Evolutionary conservation across 2,329 filamentous ascomycete species (phyloP).

Genomic region (Ophiostoma tasmaniense): DNA sequence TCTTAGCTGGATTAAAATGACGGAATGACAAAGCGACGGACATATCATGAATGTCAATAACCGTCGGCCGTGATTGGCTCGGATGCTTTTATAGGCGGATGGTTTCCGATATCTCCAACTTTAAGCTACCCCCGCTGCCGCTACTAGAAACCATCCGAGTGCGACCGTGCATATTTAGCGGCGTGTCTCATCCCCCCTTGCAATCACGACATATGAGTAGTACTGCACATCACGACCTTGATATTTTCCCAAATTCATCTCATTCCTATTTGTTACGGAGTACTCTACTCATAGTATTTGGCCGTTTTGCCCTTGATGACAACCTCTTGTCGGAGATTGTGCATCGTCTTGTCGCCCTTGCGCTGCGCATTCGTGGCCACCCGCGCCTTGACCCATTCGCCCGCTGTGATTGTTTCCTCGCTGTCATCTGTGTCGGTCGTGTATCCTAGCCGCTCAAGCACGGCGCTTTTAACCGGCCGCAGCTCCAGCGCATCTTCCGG

Average conservation of each 20-base stretch:
- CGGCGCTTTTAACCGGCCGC: conserved; percentile 13
- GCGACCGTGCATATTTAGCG: conserved; percentile 5
- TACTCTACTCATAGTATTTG: conserved; percentile 14
- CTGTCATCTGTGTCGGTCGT: conserved; percentile 4
- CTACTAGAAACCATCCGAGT: conserved; percentile 7
- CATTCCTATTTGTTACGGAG: not conserved
- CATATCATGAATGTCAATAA: not conserved
- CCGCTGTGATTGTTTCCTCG: conserved; percentile 10
- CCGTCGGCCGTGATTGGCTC: conserved; percentile 4
- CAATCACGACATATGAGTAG: not conserved
- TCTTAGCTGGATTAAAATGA: not conserved
- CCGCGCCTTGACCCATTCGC: conserved; percentile 17
- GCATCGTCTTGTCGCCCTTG: not conserved
- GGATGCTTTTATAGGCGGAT: not conserved
- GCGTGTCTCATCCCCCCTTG: not conserved
- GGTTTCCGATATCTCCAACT: not conserved
- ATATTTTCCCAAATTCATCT: not conserved
- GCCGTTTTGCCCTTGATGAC: conserved; percentile 15
- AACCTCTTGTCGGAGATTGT: conserved; percentile 7
- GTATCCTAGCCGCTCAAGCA: conserved; percentile 14
- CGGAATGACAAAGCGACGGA: not conserved
- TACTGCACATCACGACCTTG: not conserved
- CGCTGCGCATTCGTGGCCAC: conserved; percentile 4
- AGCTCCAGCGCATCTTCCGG: conserved; percentile 33
- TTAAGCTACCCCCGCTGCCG: not conserved